A percentile compares a stretch with the other conserved stretches of the same genome.
phyloP scores from a whole-genome alignment of 2,329 filamentous ascomycete genomes.

The Gaeumannomyces sp. region DNA sequence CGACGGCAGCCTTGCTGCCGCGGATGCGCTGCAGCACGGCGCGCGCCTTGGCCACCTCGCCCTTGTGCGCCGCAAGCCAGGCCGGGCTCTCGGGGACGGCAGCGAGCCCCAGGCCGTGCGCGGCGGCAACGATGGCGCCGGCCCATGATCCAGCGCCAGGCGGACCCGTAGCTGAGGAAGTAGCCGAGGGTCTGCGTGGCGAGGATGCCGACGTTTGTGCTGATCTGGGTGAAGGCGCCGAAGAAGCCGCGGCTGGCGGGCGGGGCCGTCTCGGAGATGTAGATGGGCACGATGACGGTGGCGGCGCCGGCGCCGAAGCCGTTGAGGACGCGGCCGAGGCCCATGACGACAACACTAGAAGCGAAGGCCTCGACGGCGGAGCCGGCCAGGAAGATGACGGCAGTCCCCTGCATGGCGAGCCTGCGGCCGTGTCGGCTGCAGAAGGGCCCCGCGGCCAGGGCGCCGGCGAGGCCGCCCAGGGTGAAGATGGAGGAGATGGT shows the following conservation, averaged over 20 bases:
- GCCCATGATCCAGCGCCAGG: slow-evolving; percentile 83
- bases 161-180: slow-evolving; percentile 71
- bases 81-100: slow-evolving; percentile 81
- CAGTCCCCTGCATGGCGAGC: slow-evolving; percentile 69
- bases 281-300: slow-evolving; percentile 89
- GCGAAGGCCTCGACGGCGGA: slow-evolving; percentile 71
- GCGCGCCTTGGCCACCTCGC: slow-evolving; percentile 54
- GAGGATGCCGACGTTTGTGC: slow-evolving; percentile 87
- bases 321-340: slow-evolving; percentile 68
- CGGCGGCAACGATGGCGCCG: slow-evolving; percentile 60
- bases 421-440: slow-evolving; percentile 72
- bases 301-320: slow-evolving; percentile 82
- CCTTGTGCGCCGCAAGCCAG: slow-evolving; percentile 68
- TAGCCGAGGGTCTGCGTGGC: slow-evolving; percentile 77
- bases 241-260: slow-evolving; percentile 71
- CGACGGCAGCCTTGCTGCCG: slow-evolving; percentile 61
- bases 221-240: slow-evolving; percentile 79
- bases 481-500: slow-evolving; percentile 88
- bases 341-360: slow-evolving; percentile 59
- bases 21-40: slow-evolving; percentile 68
- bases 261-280: slow-evolving; percentile 87
- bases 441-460: slow-evolving; percentile 72
- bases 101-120: slow-evolving; percentile 60
- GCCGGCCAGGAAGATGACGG: slow-evolving; percentile 68
- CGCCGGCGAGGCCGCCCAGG: slow-evolving; percentile 78